Percentiles rank a stretch among this genome's conserved stretches.
Evolutionary conservation across 108 stramenopile species (phyloP).

Genomic region (Ochromonas danica): DNA sequence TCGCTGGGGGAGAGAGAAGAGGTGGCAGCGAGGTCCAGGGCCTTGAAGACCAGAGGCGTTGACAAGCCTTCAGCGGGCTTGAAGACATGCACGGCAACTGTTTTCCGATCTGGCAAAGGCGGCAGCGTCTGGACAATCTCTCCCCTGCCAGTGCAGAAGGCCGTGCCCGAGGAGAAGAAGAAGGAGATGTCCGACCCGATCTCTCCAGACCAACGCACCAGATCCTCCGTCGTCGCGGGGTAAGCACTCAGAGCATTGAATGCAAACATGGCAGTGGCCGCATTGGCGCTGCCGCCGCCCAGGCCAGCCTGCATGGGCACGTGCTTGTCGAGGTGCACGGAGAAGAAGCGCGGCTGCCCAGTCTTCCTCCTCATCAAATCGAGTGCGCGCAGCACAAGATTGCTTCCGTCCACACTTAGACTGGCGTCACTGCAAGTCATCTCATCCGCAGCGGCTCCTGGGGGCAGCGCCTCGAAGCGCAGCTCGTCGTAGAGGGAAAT

Average conservation of each 20-base stretch:
- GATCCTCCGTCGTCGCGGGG: conserved; percentile 77
- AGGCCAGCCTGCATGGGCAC: conserved; percentile 88
- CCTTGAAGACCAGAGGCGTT: conserved; percentile 83
- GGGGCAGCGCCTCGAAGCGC: conserved; percentile 56
- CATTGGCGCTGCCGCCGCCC: conserved; percentile 88
- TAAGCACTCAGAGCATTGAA: conserved; percentile 79
- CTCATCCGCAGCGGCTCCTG: conserved; percentile 46
- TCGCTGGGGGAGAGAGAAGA: background rate
- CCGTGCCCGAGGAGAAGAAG: conserved; percentile 84
- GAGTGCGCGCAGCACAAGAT: conserved; percentile 81
- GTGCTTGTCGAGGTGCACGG: conserved; percentile 77
- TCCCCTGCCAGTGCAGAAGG: conserved; percentile 90
- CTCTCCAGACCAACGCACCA: conserved; percentile 84
- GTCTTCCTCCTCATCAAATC: conserved; percentile 80
- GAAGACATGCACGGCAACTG: background rate
- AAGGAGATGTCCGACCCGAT: conserved; percentile 92
- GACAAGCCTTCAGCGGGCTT: conserved; percentile 70
- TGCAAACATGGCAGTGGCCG: conserved; percentile 89
- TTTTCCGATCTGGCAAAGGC: conserved; percentile 65
- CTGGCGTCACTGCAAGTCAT: conserved; percentile 84
- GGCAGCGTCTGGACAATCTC: conserved; percentile 82
- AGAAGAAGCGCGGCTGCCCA: conserved; percentile 45
- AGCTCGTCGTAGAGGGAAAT: conserved; percentile 87
- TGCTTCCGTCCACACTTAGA: conserved; percentile 75
- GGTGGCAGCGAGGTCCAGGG: conserved; percentile 55